These are phyloP conservation scores for Tolypocladium amazonense DNA, from an alignment of 2,329 filamentous ascomycete species.

Conservation along the genomic window DNA sequence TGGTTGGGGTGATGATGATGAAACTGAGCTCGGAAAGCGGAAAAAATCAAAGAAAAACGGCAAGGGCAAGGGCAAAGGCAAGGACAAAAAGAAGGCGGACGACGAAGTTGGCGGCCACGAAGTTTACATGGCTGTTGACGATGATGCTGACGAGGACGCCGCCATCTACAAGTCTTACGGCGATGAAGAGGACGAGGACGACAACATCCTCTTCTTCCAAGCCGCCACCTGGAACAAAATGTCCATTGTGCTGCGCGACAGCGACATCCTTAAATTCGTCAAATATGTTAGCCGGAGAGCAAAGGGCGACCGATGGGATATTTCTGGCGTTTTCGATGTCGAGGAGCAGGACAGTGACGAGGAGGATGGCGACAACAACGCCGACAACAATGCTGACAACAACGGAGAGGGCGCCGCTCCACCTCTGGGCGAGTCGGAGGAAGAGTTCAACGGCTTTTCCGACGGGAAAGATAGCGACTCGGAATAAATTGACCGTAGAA, in stretches of 20 bases:
- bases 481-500: conserved; percentile 11
- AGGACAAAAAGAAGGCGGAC: conserved; percentile 23
- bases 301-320: conserved; percentile 85
- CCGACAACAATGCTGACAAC: too few relatives aligned
- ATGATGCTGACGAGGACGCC: conserved; percentile 61
- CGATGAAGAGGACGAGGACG: too few relatives aligned
- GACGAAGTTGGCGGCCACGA: conserved; percentile 66
- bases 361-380: conserved; percentile 23
- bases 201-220: conserved; percentile 56
- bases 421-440: conserved; percentile 30
- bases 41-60: conserved; percentile 22
- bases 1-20: conserved; percentile 67
- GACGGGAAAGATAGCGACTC: conserved; percentile 27
- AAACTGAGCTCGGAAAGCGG: conserved; percentile 26
- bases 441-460: conserved; percentile 50
- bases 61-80: conserved; percentile 20
- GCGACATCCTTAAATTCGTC: conserved; percentile 80
- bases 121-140: conserved; percentile 89
- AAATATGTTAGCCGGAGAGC: conserved; percentile 86
- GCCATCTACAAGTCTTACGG: conserved; percentile 74
- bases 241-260: conserved; percentile 80
- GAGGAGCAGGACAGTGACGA: conserved; percentile 39
- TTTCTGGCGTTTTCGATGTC: conserved; percentile 70
- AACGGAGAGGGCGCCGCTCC: conserved; percentile 22
- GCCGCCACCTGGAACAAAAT: conserved; percentile 75